phyloP scores from a whole-genome alignment of 2,329 filamentous ascomycete species.

The Epichloe baconii region DNA sequence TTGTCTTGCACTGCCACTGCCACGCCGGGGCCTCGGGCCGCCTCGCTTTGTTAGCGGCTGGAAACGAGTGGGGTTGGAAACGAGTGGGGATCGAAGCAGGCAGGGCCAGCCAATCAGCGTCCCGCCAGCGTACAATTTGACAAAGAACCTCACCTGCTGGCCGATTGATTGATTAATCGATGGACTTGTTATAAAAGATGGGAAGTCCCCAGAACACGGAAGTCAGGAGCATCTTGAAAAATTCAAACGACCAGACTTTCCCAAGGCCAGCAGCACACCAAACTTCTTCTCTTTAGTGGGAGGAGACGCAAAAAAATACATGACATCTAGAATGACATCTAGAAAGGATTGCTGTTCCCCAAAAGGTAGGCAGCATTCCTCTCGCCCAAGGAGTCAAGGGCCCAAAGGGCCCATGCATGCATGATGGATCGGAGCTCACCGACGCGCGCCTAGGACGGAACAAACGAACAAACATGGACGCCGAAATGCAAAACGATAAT shows the following conservation, averaged over 20 bases:
- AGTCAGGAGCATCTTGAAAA: neutral
- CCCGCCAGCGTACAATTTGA: neutral
- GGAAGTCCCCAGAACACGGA: neutral
- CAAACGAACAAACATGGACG: neutral
- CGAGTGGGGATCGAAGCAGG: neutral
- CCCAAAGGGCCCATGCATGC: too few relatives aligned
- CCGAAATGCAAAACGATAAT: neutral
- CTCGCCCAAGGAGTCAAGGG: neutral
- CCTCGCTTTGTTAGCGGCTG: neutral
- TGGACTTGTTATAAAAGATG: neutral
- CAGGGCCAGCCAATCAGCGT: neutral
- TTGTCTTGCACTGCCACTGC: neutral
- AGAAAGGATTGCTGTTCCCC: neutral
- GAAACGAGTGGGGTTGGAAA: neutral
- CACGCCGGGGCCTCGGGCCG: neutral
- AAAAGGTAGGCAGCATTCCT: neutral
- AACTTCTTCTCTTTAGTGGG: neutral
- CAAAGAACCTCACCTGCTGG: neutral
- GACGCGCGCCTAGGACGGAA: neutral
- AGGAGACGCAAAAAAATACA: neutral
- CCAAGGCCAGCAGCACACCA: neutral
- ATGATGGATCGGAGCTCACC: neutral
- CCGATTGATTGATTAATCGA: neutral
- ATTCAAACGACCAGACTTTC: neutral
- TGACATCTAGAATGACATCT: neutral